phyloP scores from a whole-genome alignment of 2,329 filamentous ascomycete genomes.

The Sarocladium oryzae region DNA sequence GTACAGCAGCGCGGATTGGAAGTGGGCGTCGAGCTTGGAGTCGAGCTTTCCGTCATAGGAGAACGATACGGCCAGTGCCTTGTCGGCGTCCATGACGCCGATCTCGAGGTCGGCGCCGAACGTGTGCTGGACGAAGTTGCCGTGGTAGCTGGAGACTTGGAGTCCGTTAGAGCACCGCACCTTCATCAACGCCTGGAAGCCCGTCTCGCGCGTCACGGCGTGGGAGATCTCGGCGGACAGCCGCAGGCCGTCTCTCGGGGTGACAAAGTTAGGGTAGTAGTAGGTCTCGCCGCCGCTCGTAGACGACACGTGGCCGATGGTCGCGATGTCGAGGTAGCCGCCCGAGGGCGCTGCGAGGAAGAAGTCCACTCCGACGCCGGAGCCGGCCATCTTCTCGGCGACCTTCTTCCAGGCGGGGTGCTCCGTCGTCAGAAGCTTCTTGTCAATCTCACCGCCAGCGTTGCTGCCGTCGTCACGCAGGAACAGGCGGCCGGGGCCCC shows the following conservation, averaged over 20 bases:
- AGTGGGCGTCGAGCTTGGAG: conserved; percentile 91
- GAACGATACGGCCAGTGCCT: conserved; percentile 86
- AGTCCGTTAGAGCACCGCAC: conserved; percentile 95
- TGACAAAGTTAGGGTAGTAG: conserved; percentile 95
- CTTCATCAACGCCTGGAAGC: conserved; percentile 96
- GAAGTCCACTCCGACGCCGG: conserved; percentile 85
- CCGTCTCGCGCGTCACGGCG: conserved; percentile 80
- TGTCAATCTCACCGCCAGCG: conserved; percentile 80
- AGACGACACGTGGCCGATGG: conserved; percentile 81
- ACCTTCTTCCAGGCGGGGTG: conserved; percentile 82
- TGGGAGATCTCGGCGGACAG: conserved; percentile 81
- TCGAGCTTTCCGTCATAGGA: conserved; percentile 97
- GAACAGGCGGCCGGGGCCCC: conserved; percentile 79
- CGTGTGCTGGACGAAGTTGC: conserved; percentile 92
- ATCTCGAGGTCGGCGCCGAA: conserved; percentile 94
- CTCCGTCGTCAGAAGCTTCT: conserved; percentile 86
- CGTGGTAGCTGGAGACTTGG: conserved; percentile 89
- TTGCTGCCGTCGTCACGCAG: conserved; percentile 85
- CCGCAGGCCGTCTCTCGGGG: conserved; percentile 77
- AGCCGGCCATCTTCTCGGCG: conserved; percentile 79
- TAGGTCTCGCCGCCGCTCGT: conserved; percentile 93
- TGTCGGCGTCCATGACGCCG: conserved; percentile 86
- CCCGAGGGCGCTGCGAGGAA: conserved; percentile 89
- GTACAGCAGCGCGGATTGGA: conserved; percentile 91
- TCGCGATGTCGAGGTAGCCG: conserved; percentile 87